These are phyloP conservation scores for Emericellopsis terricola DNA, from an alignment of 495 filamentous ascomycete genomes.

Conservation along the genomic window DNA sequence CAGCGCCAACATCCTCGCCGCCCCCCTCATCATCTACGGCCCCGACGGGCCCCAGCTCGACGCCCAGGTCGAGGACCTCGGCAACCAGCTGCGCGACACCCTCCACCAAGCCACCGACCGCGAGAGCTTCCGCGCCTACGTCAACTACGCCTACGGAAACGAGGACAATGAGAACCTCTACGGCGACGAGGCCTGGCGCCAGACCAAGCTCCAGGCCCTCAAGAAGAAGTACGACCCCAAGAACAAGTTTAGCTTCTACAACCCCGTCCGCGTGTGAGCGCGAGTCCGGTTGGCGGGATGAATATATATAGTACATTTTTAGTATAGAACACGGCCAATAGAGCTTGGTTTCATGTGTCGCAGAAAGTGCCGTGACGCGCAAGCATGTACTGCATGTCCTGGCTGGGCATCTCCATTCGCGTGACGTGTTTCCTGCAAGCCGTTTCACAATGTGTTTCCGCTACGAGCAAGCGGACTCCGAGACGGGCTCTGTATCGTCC, in stretches of 20 bases:
- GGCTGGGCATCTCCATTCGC: no score
- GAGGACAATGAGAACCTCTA: slow-evolving; percentile 29
- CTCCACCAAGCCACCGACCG: slow-evolving; percentile 19
- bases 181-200: slow-evolving; percentile 31
- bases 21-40: slow-evolving; percentile 21
- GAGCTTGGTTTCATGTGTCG: no score
- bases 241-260: slow-evolving; percentile 34
- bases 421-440: no score
- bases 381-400: no score
- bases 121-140: slow-evolving; percentile 22
- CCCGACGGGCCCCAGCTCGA: slow-evolving; percentile 14
- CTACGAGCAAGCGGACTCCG: no score
- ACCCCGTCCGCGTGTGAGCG: no score
- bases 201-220: slow-evolving; percentile 19
- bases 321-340: no score
- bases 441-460: no score
- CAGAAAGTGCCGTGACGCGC: no score
- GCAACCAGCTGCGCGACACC: slow-evolving; percentile 21
- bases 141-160: slow-evolving; percentile 42
- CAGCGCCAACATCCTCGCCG: slow-evolving; percentile 23
- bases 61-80: slow-evolving; percentile 15
- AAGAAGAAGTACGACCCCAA: slow-evolving; percentile 39
- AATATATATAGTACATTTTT: no score
- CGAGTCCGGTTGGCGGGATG: no score
- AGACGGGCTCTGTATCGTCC: no score